Evolutionary conservation across 1,139 yeast species (phyloP).

Genomic region (Blastobotrys elegans): DNA sequence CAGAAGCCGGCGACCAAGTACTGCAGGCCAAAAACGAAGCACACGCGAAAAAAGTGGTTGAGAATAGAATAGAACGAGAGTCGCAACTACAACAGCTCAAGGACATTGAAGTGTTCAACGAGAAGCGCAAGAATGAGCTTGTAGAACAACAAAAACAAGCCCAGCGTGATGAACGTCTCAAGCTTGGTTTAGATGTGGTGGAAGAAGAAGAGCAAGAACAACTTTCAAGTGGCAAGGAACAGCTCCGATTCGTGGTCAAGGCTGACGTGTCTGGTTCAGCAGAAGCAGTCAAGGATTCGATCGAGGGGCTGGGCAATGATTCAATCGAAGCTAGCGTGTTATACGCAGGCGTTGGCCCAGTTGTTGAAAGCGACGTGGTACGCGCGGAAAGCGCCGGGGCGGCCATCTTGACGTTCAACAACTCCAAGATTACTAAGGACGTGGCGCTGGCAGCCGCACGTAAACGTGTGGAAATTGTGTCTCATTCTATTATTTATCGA

Average conservation of each 20-base stretch:
- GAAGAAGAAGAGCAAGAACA: constrained; percentile 22
- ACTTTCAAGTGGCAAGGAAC: constrained; percentile 33
- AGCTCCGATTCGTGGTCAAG: constrained; percentile 60
- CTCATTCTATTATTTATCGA: constrained; percentile 79
- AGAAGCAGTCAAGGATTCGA: constrained; percentile 68
- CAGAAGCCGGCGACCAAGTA: constrained; percentile 85
- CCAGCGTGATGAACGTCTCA: constrained; percentile 28
- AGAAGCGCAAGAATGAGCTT: constrained; percentile 41
- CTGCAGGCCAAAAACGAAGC: constrained; percentile 72
- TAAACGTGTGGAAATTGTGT: constrained; percentile 54
- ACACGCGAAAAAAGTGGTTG: constrained; percentile 68
- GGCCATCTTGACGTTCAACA: constrained; percentile 71
- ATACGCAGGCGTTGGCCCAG: constrained; percentile 75
- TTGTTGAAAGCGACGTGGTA: constrained; percentile 76
- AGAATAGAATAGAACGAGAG: constrained; percentile 53
- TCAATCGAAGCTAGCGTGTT: constrained; percentile 69
- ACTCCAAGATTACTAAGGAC: constrained; percentile 57
- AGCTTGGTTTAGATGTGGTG: constrained; percentile 32
- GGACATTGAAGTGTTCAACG: constrained; percentile 68
- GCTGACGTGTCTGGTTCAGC: constrained; percentile 81
- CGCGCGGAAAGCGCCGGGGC: constrained; percentile 77
- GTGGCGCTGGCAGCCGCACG: constrained; percentile 56
- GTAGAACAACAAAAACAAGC: constrained; percentile 39
- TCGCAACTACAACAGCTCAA: constrained; percentile 57
- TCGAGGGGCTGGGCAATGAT: constrained; percentile 76